phyloP scores from a whole-genome alignment of 139 green algal species.

The Coelastrella sp. region DNA sequence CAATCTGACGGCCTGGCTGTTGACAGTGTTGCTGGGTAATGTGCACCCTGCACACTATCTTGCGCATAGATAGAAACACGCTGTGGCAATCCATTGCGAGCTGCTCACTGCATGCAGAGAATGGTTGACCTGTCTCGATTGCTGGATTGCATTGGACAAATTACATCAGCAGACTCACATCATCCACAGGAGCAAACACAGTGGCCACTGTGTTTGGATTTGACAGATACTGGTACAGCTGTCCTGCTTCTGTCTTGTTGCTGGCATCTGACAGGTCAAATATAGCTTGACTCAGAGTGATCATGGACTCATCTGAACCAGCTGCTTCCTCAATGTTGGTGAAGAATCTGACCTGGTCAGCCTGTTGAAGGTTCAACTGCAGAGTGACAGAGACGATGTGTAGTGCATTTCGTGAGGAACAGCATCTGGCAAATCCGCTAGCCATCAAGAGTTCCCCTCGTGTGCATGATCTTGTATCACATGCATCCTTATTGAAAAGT shows the following conservation, averaged over 20 bases:
- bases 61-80: too few species aligned
- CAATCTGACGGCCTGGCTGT: too few species aligned
- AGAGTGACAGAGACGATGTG: not conserved
- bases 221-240: not conserved
- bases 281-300: not conserved
- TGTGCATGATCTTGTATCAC: too few species aligned
- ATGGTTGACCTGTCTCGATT: too few species aligned
- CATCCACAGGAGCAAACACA: slow-evolving; percentile 29
- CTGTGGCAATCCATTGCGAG: too few species aligned
- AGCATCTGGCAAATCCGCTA: too few species aligned
- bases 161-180: slow-evolving; percentile 10
- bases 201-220: slow-evolving; percentile 32
- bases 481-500: too few species aligned
- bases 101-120: too few species aligned
- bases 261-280: not conserved
- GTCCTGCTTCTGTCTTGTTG: not conserved
- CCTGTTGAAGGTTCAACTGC: slow-evolving; percentile 39
- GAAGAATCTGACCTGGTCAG: slow-evolving; percentile 18
- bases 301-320: not conserved
- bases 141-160: too few species aligned
- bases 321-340: slow-evolving; percentile 3
- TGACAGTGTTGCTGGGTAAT: too few species aligned
- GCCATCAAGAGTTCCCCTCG: too few species aligned
- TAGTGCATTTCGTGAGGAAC: not conserved
- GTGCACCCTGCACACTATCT: too few species aligned